Base-by-base conservation (phyloP, 1,284 basidiomycete species). In the Ustilago cynodontis region DNA sequence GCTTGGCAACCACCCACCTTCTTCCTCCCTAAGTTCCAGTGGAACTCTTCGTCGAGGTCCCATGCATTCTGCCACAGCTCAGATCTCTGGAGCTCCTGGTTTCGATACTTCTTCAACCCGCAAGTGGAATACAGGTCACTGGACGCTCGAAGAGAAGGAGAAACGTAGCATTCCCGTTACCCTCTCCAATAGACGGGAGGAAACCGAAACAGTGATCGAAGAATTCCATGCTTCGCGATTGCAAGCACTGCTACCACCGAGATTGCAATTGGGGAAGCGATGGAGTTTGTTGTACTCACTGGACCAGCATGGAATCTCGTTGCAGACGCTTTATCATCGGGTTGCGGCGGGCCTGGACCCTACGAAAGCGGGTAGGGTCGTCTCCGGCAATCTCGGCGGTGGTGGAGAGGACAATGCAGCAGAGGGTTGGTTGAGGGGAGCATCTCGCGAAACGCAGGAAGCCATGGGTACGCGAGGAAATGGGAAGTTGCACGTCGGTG, bases 251-350 rank as follows among this genome's bases (percentile, higher is more conserved):
- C 65, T 98, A 1, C 94, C 96, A 0, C 91, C 94, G 0, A 89
- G 97, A 18, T 89, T 92, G 18, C 91, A 93, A 4, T 89, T 98
- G 5, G 90, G 93, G 0, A 88, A 89, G 7, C 87, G 89, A n/a
- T 98, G 96, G 96, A 90, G 90, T 0, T 88, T 98, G 3, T 87
- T 98, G 1, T 98, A 98, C 87, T 95, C 94, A 11, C 88, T 97
- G 18, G 96, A 99, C 82, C 95, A 98, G 85, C 93, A 98, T 76
- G 96, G 96, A 0, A 94, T 95, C 52, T 95, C 94, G 10, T 88
- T 98, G 11, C 90, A 92, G 43, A 98, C 96, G 0, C 89, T 98
- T 0, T 86, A 85, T 80, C 28, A 82, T 56, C 70, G 71, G 8
- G 82, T 83, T 3, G 63, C 64, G 6, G 33, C 59, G 1, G 80